phyloP scores from a whole-genome alignment of 805 yeast species.

The Yamadazyma tumulicola region DNA sequence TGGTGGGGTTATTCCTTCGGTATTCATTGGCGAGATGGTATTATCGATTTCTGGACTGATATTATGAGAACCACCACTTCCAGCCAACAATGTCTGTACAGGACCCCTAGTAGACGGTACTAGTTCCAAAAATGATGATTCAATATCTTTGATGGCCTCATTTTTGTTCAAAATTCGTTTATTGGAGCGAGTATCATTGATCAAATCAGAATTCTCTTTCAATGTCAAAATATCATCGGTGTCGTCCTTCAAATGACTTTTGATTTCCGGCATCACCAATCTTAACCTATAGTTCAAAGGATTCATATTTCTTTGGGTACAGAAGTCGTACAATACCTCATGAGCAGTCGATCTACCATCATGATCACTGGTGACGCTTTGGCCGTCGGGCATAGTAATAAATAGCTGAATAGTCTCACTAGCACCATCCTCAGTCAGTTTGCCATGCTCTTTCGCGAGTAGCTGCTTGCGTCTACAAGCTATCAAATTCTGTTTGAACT shows the following conservation, averaged over 20 bases:
- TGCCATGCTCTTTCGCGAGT: background rate
- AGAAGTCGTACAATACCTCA: slow-evolving; percentile 23
- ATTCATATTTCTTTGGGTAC: slow-evolving; percentile 27
- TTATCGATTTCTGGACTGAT: slow-evolving; percentile 8
- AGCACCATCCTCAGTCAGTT: background rate
- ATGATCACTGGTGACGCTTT: slow-evolving; percentile 1
- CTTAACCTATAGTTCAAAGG: slow-evolving; percentile 23
- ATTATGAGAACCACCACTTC: slow-evolving; percentile 2
- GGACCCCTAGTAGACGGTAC: slow-evolving; percentile 7
- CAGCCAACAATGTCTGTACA: slow-evolving; percentile 4
- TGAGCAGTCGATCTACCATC: slow-evolving; percentile 17
- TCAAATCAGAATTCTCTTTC: slow-evolving; percentile 3
- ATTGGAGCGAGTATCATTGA: background rate
- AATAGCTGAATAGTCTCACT: slow-evolving; percentile 7
- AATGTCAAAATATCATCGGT: slow-evolving; percentile 2
- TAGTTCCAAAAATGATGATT: slow-evolving; percentile 7
- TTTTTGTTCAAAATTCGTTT: slow-evolving; percentile 6
- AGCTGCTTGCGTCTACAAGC: slow-evolving; percentile 5
- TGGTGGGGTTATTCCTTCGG: slow-evolving; percentile 9
- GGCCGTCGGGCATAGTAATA: slow-evolving; percentile 8
- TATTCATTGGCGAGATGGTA: slow-evolving; percentile 9
- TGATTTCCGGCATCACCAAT: slow-evolving; percentile 12
- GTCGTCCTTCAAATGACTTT: slow-evolving; percentile 2
- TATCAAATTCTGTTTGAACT: slow-evolving; percentile 26
- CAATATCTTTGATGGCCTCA: slow-evolving; percentile 10